Percentiles rank a stretch among this genome's conserved stretches.
These are phyloP conservation scores for Paecilomyces niveus DNA, from an alignment of 2,329 filamentous ascomycete species.

Conservation along the genomic window DNA sequence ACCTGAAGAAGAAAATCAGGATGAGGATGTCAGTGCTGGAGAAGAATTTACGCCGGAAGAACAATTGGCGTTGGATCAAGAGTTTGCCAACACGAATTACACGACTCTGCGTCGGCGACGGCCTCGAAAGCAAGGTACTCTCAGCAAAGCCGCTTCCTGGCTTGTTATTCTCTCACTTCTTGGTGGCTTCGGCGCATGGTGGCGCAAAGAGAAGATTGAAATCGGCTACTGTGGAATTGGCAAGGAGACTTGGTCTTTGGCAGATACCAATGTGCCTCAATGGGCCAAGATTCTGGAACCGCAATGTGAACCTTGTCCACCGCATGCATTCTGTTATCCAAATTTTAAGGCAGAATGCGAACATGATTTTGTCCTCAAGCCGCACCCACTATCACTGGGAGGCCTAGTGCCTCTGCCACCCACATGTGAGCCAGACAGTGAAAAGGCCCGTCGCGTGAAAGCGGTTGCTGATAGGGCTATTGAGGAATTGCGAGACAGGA, in stretches of 20 bases:
- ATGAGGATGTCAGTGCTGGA: slow-evolving; percentile 47
- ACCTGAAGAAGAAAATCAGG: slow-evolving; percentile 7
- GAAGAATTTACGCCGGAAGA: slow-evolving; percentile 95
- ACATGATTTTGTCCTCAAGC: slow-evolving; percentile 74
- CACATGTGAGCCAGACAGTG: slow-evolving; percentile 89
- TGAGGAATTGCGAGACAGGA: slow-evolving; percentile 75
- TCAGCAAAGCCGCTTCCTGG: slow-evolving; percentile 58
- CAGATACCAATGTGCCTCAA: slow-evolving; percentile 62
- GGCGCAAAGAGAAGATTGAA: slow-evolving; percentile 89
- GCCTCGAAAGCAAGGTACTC: slow-evolving; percentile 33
- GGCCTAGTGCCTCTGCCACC: slow-evolving; percentile 79
- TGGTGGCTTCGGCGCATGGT: slow-evolving; percentile 70
- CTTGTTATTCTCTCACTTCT: slow-evolving; percentile 65
- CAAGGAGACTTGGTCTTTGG: slow-evolving; percentile 51
- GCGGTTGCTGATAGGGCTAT: slow-evolving; percentile 81
- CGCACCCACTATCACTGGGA: slow-evolving; percentile 74
- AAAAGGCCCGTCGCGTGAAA: slow-evolving; percentile 80
- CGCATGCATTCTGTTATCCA: slow-evolving; percentile 80
- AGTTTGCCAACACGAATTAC: slow-evolving; percentile 48
- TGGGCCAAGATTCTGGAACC: slow-evolving; percentile 66
- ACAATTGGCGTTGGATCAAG: slow-evolving; percentile 69
- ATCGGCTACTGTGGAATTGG: slow-evolving; percentile 92
- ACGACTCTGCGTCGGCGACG: slow-evolving; percentile 14
- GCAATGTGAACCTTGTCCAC: slow-evolving; percentile 81
- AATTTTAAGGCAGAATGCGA: slow-evolving; percentile 75